Evolutionary conservation across 2,329 filamentous ascomycete genomes (phyloP).

Genomic region (Sporothrix phasma): DNA sequence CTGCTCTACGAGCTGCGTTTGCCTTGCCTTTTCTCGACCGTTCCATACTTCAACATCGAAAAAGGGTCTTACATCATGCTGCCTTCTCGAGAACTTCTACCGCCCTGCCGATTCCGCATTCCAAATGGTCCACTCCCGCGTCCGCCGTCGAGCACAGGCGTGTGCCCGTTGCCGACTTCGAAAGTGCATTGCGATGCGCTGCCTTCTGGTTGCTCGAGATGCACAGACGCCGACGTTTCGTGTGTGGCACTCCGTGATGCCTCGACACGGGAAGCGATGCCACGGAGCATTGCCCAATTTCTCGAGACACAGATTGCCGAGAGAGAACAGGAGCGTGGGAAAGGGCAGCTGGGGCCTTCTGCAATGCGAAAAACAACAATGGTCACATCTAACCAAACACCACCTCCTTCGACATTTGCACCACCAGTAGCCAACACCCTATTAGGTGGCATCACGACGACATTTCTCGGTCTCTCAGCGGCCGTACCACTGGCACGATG

Average conservation of each 20-base stretch:
- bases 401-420: not conserved
- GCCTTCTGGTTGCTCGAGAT: slow-evolving; percentile 7
- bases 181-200: slow-evolving; percentile 12
- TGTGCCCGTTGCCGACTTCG: slow-evolving; percentile 6
- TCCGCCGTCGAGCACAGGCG: slow-evolving; percentile 8
- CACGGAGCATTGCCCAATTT: slow-evolving; percentile 6
- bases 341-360: not conserved
- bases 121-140: not conserved
- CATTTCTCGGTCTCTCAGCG: slow-evolving; percentile 1
- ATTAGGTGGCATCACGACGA: not conserved
- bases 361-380: not conserved
- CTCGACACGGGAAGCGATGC: not conserved
- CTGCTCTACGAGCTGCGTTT: not conserved
- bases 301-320: slow-evolving; percentile 10
- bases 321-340: not conserved
- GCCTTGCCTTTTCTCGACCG: no score
- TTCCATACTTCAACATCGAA: no score
- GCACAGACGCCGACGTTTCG: not conserved
- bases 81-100: no score
- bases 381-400: no score
- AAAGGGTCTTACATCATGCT: no score
- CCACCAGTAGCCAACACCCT: not conserved
- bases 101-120: not conserved
- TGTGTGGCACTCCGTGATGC: not conserved
- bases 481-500: slow-evolving; percentile 8